Conservation (phyloP, 306 rosid species). For the Glycyrrhiza uralensis region DNA sequence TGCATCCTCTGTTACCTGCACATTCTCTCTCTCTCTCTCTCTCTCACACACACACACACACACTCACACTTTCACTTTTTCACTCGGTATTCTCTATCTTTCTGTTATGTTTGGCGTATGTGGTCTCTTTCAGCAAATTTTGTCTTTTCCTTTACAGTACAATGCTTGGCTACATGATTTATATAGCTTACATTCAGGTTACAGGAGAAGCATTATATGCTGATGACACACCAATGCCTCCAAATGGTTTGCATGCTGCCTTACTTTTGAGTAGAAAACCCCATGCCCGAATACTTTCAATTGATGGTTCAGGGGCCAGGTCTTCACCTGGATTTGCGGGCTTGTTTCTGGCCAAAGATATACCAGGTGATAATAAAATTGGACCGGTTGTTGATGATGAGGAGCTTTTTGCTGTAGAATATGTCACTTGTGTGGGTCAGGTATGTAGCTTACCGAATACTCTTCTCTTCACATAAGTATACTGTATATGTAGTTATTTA, state of each 20-base stretch:
- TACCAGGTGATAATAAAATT: constrained; percentile 67
- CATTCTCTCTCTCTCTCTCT: neutral
- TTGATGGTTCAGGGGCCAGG: constrained; percentile 65
- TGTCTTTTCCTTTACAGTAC: constrained; percentile 2
- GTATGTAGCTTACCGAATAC: constrained; percentile 44
- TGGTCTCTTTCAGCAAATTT: constrained; percentile 8
- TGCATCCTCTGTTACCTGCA: neutral
- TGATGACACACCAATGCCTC: constrained; percentile 70
- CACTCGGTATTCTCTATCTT: neutral
- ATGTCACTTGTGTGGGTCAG: constrained; percentile 92
- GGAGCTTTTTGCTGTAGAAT: constrained; percentile 77
- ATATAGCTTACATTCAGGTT: constrained; percentile 53
- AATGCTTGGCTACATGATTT: constrained; percentile 16
- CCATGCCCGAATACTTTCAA: constrained; percentile 76
- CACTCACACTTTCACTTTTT: neutral
- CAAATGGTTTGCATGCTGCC: constrained; percentile 81
- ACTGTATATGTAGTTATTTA: neutral
- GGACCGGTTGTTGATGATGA: constrained; percentile 78
- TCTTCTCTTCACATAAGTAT: neutral
- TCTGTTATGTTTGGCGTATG: neutral
- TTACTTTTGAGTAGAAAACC: constrained; percentile 81
- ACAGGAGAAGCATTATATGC: constrained; percentile 93
- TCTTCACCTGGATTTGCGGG: constrained; percentile 75
- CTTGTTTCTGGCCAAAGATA: constrained; percentile 62
- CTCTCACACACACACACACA: too few relatives aligned